phyloP scores from a whole-genome alignment of 192 early-diverging fungal genomes.

The Chytriomyces sp. region DNA sequence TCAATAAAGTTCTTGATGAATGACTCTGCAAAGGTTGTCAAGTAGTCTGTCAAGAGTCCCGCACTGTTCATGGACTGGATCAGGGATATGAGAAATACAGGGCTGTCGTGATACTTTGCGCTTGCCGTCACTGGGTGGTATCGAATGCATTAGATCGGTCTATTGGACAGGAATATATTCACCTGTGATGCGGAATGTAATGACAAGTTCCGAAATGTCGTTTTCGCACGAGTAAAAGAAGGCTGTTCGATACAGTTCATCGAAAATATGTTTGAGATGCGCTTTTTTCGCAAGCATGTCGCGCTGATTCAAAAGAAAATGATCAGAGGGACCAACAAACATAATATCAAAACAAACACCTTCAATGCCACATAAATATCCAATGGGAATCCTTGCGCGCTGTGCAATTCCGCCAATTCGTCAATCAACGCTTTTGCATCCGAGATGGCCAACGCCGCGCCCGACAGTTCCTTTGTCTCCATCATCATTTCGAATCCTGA shows the following conservation, averaged over 20 bases:
- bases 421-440: conserved; percentile 37
- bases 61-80: conserved; percentile 28
- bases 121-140: conserved; percentile 4
- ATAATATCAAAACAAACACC: too few species aligned
- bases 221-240: conserved; percentile 27
- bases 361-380: background rate
- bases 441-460: conserved; percentile 32
- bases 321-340: too few species aligned
- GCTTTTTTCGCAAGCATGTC: conserved; percentile 22
- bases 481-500: conserved; percentile 29
- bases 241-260: conserved; percentile 27
- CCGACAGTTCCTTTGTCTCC: conserved; percentile 31
- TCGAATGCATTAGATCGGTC: background rate
- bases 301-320: background rate
- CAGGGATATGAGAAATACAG: conserved; percentile 12
- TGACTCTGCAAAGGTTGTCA: conserved; percentile 10
- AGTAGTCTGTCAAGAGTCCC: conserved; percentile 22
- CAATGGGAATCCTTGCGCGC: conserved; percentile 1
- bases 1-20: conserved; percentile 15
- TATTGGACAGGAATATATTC: background rate
- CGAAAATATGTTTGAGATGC: conserved; percentile 28
- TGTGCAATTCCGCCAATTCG: conserved; percentile 17
- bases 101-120: conserved; percentile 24
- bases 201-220: conserved; percentile 19
- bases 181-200: conserved; percentile 16